Conservation (phyloP, 2,329 filamentous ascomycete genomes). For the Talaromyces rugulosus region DNA sequence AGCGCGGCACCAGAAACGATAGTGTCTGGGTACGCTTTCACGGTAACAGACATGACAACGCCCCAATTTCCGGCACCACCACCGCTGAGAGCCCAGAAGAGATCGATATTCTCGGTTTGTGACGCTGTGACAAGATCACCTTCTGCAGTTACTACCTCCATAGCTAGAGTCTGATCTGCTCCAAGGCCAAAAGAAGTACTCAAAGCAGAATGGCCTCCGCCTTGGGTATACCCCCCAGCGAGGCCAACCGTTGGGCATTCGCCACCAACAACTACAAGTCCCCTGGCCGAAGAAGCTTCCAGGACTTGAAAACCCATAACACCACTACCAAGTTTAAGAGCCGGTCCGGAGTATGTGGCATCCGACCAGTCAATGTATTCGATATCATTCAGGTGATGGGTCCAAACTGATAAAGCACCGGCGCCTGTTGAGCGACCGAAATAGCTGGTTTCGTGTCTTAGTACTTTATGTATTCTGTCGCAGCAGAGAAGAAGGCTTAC, state of each 20-base stretch:
- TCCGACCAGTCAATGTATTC: slow-evolving; percentile 31
- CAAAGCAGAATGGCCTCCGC: slow-evolving; percentile 52
- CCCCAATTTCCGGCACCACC: slow-evolving; percentile 59
- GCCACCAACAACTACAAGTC: slow-evolving; percentile 53
- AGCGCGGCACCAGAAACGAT: slow-evolving; percentile 26
- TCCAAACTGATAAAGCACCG: slow-evolving; percentile 48
- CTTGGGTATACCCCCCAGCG: slow-evolving; percentile 58
- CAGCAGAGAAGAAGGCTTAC: slow-evolving; percentile 31
- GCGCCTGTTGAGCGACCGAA: slow-evolving; percentile 45
- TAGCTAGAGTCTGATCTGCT: slow-evolving; percentile 57
- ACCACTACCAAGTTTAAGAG: slow-evolving; percentile 2
- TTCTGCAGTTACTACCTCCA: slow-evolving; percentile 51
- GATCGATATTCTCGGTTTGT: slow-evolving; percentile 46
- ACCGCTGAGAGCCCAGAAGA: slow-evolving; percentile 62
- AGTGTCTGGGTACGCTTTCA: slow-evolving; percentile 46
- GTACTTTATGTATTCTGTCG: fast-evolving
- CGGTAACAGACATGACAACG: slow-evolving; percentile 53
- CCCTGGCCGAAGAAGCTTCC: slow-evolving; percentile 35
- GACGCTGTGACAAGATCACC: slow-evolving; percentile 50
- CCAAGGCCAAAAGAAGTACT: slow-evolving; percentile 39
- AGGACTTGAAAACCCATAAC: background rate
- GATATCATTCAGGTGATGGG: slow-evolving; percentile 44
- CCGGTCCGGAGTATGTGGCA: slow-evolving; percentile 28
- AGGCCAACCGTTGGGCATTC: slow-evolving; percentile 49
- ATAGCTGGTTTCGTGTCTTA: slow-evolving; percentile 16